Evolutionary conservation across 306 rosid species (phyloP), one percentile per base, ranked within the genome.

Genomic region (Dryas octopetala): DNA sequence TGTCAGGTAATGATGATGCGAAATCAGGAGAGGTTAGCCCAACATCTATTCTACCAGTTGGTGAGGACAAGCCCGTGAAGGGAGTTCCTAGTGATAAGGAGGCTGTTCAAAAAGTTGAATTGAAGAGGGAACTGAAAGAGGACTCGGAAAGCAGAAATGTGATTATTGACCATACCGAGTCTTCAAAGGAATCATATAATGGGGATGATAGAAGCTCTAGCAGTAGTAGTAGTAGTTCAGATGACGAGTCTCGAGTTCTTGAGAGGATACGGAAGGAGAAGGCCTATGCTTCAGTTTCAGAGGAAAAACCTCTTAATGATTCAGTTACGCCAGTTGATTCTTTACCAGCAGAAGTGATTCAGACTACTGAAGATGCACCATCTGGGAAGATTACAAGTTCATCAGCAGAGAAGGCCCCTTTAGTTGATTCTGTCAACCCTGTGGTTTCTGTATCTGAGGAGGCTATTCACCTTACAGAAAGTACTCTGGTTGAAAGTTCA

Each of bases 1-100:
- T 87, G 78, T 41, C 82, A 94, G 98, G 87, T 71, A 75, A 77
- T 62, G 90, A 85, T 75, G 92, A 80, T 44, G 73, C 78, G 84
- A 85, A 83, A 80, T 80, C 83, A 28, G 32, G 32, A 28, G 32
- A 28, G 32, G 32, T 28, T 28, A 28, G 32, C 46, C 57, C 73
- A 52, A 23, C 87, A 40, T 68, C 76, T 74, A 74, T 60, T 78
- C 78, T 26, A 52, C 55, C 76, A 11, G 5, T 48, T 81, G 81
- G 68, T 19, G 85, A 82, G 49, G 84, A 72, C 10, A 74, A 74
- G 76, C 76, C 86, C 15, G 5, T 51, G 68, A 84, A 74, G 86
- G 82, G 74, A 62, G 85, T 59, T 8, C 59, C 71, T 50, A 19
- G 73, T 53, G 83, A 75, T 74, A 72, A 49, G 16, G 83, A 83